Base-by-base conservation (phyloP, 2,329 filamentous ascomycete genomes). In the Acrodontium crateriforme region DNA sequence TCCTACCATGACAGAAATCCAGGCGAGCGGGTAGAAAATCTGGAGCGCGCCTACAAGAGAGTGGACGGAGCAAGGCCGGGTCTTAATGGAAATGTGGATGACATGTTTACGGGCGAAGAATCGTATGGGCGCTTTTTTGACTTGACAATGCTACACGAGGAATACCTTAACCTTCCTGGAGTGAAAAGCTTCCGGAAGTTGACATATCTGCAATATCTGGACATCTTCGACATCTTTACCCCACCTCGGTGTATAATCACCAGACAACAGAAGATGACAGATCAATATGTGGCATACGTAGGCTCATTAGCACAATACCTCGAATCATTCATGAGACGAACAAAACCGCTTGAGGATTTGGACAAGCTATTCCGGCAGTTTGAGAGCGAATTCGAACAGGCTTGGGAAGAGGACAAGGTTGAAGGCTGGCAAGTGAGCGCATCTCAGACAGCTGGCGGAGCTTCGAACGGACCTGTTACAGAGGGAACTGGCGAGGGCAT, bases 101-200 rank as follows among this genome's bases (percentile, higher is more conserved):
- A 73, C 32, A 78, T 95, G 63, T 98, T 98, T 55, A 92, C 84
- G 0, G 89, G 89, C 36, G 91, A 98, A 56, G 89, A 98, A 54
- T 78, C 78, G 0, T 94, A 79, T 46, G 89, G 89, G 23, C 78
- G 83, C 42, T 98, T 82, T 56, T 80, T 98, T 46, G 89, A 98
- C 53, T 60, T 98, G 25, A 87, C 78, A 11, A 69, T 65, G 20
- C 71, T 75, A 41, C 85, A 95, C 55, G 87, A 95, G 48, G 67
- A 78, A 9, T 98, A 84, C 50, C 67, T 94, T 35, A 98, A 98
- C 49, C 65, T 98, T 6, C 79, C 83, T 2, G 77, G 79, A 6
- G 74, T 85, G 12, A 92, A 91, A 56, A 48, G 52, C 25, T 50
- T 50, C 18, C 50, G 55, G 22, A 72, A 87, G 29, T 60, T 89